These are phyloP conservation scores for Aspergillus melleus DNA, from an alignment of 2,329 filamentous ascomycete genomes.

Conservation along the genomic window DNA sequence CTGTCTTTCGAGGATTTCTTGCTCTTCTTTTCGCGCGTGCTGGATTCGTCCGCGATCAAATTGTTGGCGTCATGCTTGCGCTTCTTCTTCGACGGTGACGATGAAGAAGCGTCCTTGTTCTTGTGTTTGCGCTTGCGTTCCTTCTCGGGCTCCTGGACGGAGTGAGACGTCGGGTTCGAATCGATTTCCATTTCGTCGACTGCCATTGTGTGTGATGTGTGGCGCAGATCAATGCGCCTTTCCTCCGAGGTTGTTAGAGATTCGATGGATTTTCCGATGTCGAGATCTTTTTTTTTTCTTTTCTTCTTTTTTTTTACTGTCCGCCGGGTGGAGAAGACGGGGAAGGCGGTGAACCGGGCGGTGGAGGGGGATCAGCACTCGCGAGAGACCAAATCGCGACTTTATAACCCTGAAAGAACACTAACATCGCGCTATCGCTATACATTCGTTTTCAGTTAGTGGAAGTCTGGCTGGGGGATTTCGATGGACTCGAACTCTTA, in stretches of 20 bases:
- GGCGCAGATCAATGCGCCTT: conserved; percentile 12
- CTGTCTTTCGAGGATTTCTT: conserved; percentile 23
- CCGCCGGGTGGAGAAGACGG: conserved; percentile 5
- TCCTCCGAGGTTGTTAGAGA: background rate
- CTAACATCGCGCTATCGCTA: background rate
- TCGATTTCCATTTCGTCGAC: conserved; percentile 44
- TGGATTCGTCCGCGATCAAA: conserved; percentile 21
- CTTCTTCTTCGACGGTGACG: conserved; percentile 42
- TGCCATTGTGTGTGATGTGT: conserved; percentile 31
- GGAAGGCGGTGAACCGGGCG: conserved; percentile 19
- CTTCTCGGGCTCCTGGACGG: conserved; percentile 28
- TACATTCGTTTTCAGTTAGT: background rate
- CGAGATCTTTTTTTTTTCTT: conserved; percentile 33
- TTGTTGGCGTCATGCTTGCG: conserved; percentile 37
- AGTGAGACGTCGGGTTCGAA: conserved; percentile 20
- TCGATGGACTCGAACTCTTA: background rate
- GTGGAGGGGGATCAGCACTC: conserved; percentile 1
- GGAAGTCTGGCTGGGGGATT: background rate
- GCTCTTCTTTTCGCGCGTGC: conserved; percentile 28
- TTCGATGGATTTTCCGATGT: conserved; percentile 3
- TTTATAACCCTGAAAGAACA: background rate
- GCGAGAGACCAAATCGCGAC: conserved; percentile 1
- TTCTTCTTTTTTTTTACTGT: conserved; percentile 28
- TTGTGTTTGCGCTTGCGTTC: conserved; percentile 48
- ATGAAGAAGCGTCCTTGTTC: conserved; percentile 42